Percentiles rank a stretch among this genome's conserved stretches.
Conservation (phyloP, 352 stramenopile genomes). For the Phytophthora crassamura region DNA sequence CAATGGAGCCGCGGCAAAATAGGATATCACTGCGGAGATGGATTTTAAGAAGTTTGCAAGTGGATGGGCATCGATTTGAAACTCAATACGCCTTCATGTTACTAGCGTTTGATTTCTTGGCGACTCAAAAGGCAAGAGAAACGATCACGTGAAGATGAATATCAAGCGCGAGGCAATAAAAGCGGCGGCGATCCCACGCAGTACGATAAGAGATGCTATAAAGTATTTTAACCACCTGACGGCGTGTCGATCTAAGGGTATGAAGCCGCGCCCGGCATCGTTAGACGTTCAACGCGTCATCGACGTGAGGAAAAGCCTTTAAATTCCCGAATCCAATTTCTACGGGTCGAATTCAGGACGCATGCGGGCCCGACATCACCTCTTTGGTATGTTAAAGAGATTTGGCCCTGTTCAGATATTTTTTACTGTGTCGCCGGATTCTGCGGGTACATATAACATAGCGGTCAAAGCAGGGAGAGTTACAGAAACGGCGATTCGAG, state of each 20-base stretch:
- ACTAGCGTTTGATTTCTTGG: constrained; percentile 27
- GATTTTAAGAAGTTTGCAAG: constrained; percentile 15
- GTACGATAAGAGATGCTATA: constrained; percentile 11
- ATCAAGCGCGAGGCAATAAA: constrained; percentile 3
- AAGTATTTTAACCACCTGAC: constrained; percentile 15
- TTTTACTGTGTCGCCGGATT: constrained; percentile 35
- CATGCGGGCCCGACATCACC: constrained; percentile 18
- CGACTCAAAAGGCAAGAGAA: constrained; percentile 11
- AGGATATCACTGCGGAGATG: constrained; percentile 17
- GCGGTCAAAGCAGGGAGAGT: neutral
- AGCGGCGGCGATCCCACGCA: neutral
- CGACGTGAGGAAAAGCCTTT: constrained; percentile 16
- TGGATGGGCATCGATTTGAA: constrained; percentile 25
- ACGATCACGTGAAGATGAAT: constrained; percentile 28
- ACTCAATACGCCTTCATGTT: constrained; percentile 27
- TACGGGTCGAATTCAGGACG: constrained; percentile 26
- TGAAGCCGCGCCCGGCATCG: neutral
- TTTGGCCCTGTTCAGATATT: constrained; percentile 34
- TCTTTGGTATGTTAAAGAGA: constrained; percentile 28
- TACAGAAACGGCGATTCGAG: neutral
- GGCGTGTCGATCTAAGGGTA: neutral
- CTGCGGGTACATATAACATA: constrained; percentile 6
- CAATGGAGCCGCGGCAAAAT: constrained; percentile 5
- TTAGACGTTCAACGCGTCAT: constrained; percentile 13
- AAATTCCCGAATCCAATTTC: constrained; percentile 11